Evolutionary conservation across 805 yeast species (phyloP).

Genomic region (Candida khao-thaluensis): DNA sequence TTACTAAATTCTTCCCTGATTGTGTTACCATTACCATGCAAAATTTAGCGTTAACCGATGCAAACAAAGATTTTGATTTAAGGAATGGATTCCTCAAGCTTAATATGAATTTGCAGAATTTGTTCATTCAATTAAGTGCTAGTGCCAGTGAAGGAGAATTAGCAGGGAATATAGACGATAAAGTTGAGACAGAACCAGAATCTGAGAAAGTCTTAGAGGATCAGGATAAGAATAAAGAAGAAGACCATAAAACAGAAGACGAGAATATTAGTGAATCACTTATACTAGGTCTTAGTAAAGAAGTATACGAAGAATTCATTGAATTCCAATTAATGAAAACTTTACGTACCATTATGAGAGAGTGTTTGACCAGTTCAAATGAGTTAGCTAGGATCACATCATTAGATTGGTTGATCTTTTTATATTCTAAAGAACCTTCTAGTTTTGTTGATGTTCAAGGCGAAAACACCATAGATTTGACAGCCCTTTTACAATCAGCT

Average conservation of each 20-base stretch:
- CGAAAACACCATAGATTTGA: conserved; percentile 50
- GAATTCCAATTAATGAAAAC: conserved; percentile 47
- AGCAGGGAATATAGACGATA: background rate
- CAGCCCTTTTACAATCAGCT: conserved; percentile 71
- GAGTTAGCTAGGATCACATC: conserved; percentile 82
- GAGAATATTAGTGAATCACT: conserved; percentile 17
- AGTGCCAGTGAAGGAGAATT: conserved; percentile 11
- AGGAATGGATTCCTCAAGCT: conserved; percentile 36
- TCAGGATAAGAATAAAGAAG: background rate
- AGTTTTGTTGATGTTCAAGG: conserved; percentile 17
- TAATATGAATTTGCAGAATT: conserved; percentile 32
- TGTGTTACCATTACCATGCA: conserved; percentile 64
- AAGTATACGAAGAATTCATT: conserved; percentile 40
- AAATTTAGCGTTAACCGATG: conserved; percentile 35
- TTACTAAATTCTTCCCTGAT: conserved; percentile 72
- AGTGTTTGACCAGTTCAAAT: conserved; percentile 47
- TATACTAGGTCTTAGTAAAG: conserved; percentile 44
- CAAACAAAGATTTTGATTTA: conserved; percentile 36
- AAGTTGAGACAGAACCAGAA: conserved; percentile 15
- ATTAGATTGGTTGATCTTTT: conserved; percentile 83
- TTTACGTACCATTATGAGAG: conserved; percentile 68
- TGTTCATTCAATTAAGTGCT: conserved; percentile 31
- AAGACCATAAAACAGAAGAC: conserved; percentile 7
- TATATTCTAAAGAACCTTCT: conserved; percentile 37
- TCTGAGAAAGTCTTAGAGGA: background rate